These are phyloP conservation scores for Sporothrix dimorphospora DNA, from an alignment of 2,329 filamentous ascomycete genomes.

Conservation along the genomic window DNA sequence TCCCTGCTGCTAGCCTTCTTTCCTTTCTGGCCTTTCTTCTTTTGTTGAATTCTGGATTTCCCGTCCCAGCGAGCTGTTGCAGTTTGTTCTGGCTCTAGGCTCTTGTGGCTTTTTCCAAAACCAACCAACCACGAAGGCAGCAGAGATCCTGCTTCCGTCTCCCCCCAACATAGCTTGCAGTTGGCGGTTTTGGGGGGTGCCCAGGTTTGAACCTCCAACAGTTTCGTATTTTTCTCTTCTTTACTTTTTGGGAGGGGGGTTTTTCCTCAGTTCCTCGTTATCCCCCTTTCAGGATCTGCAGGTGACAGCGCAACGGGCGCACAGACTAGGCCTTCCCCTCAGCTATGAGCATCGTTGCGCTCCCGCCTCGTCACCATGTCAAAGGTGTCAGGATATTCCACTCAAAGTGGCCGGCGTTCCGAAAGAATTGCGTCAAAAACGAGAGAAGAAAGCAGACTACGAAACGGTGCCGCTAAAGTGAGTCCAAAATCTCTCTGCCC, in stretches of 20 bases:
- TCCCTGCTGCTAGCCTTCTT: background rate
- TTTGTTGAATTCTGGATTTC: background rate
- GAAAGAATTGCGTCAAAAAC: slow-evolving; percentile 4
- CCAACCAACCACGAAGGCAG: background rate
- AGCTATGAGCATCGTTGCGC: background rate
- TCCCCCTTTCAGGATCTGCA: background rate
- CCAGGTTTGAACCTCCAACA: background rate
- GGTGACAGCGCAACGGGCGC: background rate
- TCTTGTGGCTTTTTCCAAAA: background rate
- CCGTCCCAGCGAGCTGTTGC: background rate
- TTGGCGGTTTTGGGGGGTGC: background rate
- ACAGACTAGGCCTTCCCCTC: background rate
- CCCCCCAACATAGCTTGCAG: background rate
- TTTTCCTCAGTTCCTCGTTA: background rate
- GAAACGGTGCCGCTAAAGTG: background rate
- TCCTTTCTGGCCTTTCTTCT: background rate
- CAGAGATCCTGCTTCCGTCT: background rate
- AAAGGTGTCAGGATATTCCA: background rate
- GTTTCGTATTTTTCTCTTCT: background rate
- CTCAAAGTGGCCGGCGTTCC: background rate
- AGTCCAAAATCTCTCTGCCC: slow-evolving; percentile 8
- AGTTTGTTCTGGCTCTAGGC: background rate
- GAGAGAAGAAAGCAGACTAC: background rate
- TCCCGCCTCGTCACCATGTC: background rate
- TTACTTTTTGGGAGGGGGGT: too few species aligned